Evolutionary conservation across 305 asterid genomes (phyloP).

Genomic region (Plantago lanceolata): DNA sequence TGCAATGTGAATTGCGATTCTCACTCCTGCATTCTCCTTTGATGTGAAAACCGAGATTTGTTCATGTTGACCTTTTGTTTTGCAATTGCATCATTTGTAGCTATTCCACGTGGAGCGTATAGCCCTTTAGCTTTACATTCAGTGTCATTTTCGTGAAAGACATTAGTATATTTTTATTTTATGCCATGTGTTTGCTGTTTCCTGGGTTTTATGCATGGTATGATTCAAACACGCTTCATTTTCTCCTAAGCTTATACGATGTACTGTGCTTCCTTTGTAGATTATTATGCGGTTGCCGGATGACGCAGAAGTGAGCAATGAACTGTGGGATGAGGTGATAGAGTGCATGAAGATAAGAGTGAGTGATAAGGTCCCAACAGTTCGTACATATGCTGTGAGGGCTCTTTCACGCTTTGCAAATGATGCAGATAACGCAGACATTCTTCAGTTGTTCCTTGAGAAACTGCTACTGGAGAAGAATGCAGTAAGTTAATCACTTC

Average conservation of each 20-base stretch:
- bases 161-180: neutral
- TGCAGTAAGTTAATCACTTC: conserved; percentile 37
- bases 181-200: neutral
- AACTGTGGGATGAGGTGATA: conserved; percentile 95
- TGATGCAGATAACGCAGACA: conserved; percentile 70
- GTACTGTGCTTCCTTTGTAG: conserved; percentile 32
- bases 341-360: conserved; percentile 68
- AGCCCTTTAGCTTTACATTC: neutral
- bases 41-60: too few species aligned
- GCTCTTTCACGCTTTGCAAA: conserved; percentile 82
- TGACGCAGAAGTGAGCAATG: conserved; percentile 84
- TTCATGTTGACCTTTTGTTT: too few species aligned
- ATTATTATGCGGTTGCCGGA: conserved; percentile 91
- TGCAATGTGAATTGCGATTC: too few species aligned
- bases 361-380: conserved; percentile 69
- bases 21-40: too few species aligned
- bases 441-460: conserved; percentile 73
- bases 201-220: neutral
- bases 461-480: conserved; percentile 72
- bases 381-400: conserved; percentile 76
- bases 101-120: neutral
- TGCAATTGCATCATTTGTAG: neutral
- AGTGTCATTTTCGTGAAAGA: neutral
- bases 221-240: neutral
- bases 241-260: neutral